Evolutionary conservation across 2,329 filamentous ascomycete genomes (phyloP), one percentile per base, ranked within the genome.

Genomic region (Chaetomiaceae sp.): DNA sequence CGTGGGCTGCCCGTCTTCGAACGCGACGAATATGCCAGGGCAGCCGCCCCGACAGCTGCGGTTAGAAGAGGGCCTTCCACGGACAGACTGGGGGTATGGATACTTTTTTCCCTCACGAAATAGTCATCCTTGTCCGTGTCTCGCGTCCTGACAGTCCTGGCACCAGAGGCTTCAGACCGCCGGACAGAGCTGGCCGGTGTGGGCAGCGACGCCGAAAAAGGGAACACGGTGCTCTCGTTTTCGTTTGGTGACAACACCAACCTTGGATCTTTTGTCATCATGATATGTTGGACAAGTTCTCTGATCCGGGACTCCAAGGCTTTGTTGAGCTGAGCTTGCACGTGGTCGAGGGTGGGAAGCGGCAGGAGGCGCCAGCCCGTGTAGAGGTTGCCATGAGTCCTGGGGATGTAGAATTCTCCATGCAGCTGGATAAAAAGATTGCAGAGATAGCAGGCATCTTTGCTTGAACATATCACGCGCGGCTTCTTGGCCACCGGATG

Each of bases 361-460:
- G 53, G 39, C 1, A 74, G 74, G 2, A 77, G 55, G 12, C 68
- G 64, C 75, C 74, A 79, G 6, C 63, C 62, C 0, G 66, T 60
- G 57, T 78, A 77, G 2, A 79, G 50, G 33, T 53, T 68, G 3
- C 72, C 71, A 54, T 78, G 73, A 2, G 64, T 69, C 35, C 62
- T 64, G 3, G 73, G 70, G 1, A 68, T 69, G 38, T 71, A 55
- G 34, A 73, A 70, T 35, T 63, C 65, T 3, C 69, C 67, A 51
- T 76, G 70, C 13, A 68, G 56, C 2, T 55, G 46, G n/a, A 78
- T 67, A 52, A 78, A 72, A 6, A 68, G 60, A 44, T 77, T 72
- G 59, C 75, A 79, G 0, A 78, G 65, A 57, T 72, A 78, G 56
- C 75, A 79, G 1, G 75, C 71, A 45, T 73, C 68, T 50, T 78